Base-by-base conservation (phyloP, 208 protist species). In the Trypanosoma congolense region DNA sequence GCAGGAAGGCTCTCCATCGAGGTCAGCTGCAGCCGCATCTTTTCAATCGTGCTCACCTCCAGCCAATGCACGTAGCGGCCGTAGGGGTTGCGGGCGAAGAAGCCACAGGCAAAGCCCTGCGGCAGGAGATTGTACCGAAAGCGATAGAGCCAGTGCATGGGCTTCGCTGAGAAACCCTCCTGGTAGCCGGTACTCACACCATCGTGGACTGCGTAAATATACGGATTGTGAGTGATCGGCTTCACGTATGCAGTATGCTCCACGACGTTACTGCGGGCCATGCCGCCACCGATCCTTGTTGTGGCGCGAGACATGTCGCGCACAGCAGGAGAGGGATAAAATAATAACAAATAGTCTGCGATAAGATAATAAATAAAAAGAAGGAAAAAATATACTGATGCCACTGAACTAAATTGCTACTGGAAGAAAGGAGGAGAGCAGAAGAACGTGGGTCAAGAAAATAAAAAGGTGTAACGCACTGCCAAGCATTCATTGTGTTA, bases 51-150 rank as follows among this genome's bases (percentile, higher is more conserved):
- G 70, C 79, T 90, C 51, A 89, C 80, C 74, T 92, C 85, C 29
- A 92, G 79, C 81, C 85, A 92, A 65, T 92, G 85, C 56, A 89
- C 77, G 67, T 85, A 83, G 49, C 70, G 75, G 47, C 80, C 80
- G 57, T 84, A 83, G 31, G 85, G 85, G 72, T 92, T 92, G 65
- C 77, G 80, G 29, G 75, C 76, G 69, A 83, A 87, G 69, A 92
- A 87, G 60, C 80, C 80, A 28, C 69, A 73, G 8, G 77, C 24
- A 61, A 86, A 67, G 26, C 84, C 80, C 46, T 72, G 69, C 2
- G 84, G 84, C 0, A 87, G 71, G 31, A 78, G 16, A 70, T 92
- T 92, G 71, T 85, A 79, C 67, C 84, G 80, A 57, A 87, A 92
- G 69, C 84, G 76, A 68, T 92, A 92, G 35, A 92, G 80, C 80